Base-by-base conservation (phyloP, 2,329 filamentous ascomycete genomes). In the Aureobasidium sp. region DNA sequence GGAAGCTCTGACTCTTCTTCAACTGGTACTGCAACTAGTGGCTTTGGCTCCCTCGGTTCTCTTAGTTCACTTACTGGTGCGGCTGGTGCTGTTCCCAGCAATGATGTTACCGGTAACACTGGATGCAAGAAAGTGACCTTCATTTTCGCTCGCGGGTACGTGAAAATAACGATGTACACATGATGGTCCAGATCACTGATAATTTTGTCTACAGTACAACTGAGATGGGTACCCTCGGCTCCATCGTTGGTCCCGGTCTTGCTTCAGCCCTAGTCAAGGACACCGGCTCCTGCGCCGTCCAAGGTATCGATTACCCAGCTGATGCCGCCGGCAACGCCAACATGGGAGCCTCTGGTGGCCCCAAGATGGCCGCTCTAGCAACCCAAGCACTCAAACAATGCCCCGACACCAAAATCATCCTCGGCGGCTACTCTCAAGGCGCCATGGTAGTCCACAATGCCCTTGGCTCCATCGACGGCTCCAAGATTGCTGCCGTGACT, bases 101-200 rank as follows among this genome's bases (percentile, higher is more conserved):
- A 63, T 52, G 65, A 67, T 50, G 55, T 65, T 29, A 64, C 59
- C 7, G 44, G 34, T 16, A 64, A 63, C 61, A 63, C 59, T 42
- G 63, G 59, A 53, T 80, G 78, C 71, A 77, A 76, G 60, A 69
- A 73, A 29, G 75, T 81, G 64, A 83, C 81, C 3, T 70, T 84
- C 53, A 77, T 85, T 65, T 84, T 82, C 65, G 82, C 82, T n/a
- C 78, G 82, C n/a, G 82, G 82, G 42, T 57, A 57, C 11, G 53
- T 57, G 10, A 21, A 29, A 15, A 21, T 9, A 16, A 29, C 1
- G 11, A 3, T 16, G 5, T 5, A 25, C 7, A 39, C n/a, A 16
- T 3, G 1, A 41, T 21, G 15, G 25, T 25, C 15, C 25, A 27
- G 42, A 41, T 2, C 13, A 30, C 37, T 54, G n/a, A 54, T n/a